These are phyloP conservation scores for Puccinia novopanici DNA, from an alignment of 1,284 basidiomycete genomes.

Conservation along the genomic window DNA sequence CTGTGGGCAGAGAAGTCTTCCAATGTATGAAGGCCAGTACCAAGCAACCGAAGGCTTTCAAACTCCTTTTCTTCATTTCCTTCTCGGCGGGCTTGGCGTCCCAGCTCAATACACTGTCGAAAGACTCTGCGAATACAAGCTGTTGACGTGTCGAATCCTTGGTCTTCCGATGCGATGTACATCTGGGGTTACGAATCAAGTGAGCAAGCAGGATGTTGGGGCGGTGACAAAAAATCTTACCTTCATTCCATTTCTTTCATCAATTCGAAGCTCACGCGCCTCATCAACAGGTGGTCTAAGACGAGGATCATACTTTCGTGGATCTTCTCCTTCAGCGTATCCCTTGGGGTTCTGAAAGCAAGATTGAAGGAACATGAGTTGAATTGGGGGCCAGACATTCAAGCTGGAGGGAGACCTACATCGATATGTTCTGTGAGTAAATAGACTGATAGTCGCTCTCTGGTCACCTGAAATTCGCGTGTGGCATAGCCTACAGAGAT, in stretches of 20 bases:
- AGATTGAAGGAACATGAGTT: slow-evolving; percentile 57
- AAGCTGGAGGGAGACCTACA: slow-evolving; percentile 56
- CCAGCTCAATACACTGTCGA: slow-evolving; percentile 69
- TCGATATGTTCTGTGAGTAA: slow-evolving; percentile 81
- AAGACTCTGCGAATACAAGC: slow-evolving; percentile 76
- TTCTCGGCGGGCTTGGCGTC: slow-evolving; percentile 63
- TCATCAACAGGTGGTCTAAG: slow-evolving; percentile 76
- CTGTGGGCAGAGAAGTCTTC: slow-evolving; percentile 85
- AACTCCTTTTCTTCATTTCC: slow-evolving; percentile 62
- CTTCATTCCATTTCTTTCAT: slow-evolving; percentile 86
- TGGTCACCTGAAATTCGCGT: slow-evolving; percentile 84
- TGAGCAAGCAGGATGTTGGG: neutral
- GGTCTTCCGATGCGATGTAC: slow-evolving; percentile 81
- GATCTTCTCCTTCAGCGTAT: slow-evolving; percentile 70
- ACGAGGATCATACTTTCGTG: slow-evolving; percentile 73
- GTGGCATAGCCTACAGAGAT: slow-evolving; percentile 43
- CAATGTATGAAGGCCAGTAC: slow-evolving; percentile 69
- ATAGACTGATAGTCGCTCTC: slow-evolving; percentile 81
- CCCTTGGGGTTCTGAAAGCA: slow-evolving; percentile 56
- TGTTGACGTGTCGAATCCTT: slow-evolving; percentile 81
- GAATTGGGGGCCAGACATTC: neutral
- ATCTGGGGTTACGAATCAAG: slow-evolving; percentile 62
- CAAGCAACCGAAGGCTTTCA: slow-evolving; percentile 54
- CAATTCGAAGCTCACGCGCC: slow-evolving; percentile 75
- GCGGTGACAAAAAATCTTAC: slow-evolving; percentile 54